Conservation (phyloP, 2,329 filamentous ascomycete genomes). For the Colletotrichum navitas region DNA sequence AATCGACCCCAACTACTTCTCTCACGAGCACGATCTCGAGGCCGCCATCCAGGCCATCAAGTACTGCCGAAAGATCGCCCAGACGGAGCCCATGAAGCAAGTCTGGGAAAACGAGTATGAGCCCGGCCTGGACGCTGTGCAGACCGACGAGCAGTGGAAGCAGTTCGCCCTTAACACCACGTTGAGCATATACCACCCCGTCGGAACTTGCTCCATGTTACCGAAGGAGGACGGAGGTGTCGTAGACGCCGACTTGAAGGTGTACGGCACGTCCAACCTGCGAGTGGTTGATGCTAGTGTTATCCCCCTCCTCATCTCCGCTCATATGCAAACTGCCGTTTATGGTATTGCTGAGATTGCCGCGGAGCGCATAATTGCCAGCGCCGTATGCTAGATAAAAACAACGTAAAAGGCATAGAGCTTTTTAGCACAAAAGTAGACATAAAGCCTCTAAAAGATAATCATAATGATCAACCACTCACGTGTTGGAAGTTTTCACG, state of each 20-base stretch:
- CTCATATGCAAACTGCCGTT: constrained; percentile 63
- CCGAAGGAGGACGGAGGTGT: constrained; percentile 60
- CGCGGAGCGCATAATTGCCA: constrained; percentile 46
- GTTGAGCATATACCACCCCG: constrained; percentile 54
- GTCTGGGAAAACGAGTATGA: constrained; percentile 52
- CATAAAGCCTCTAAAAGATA: not conserved
- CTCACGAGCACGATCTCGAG: constrained; percentile 43
- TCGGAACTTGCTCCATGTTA: constrained; percentile 62
- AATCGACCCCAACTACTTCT: constrained; percentile 51
- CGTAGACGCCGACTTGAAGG: constrained; percentile 57
- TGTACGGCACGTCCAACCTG: constrained; percentile 62
- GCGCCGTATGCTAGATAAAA: constrained; percentile 8
- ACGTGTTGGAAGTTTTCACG: accelerated
- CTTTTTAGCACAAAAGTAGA: not conserved
- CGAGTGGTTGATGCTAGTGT: constrained; percentile 63
- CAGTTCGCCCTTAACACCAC: constrained; percentile 42
- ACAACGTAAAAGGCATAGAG: no score
- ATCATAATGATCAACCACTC: not conserved
- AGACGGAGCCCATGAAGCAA: constrained; percentile 49
- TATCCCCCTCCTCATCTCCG: constrained; percentile 62
- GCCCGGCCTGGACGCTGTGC: constrained; percentile 46
- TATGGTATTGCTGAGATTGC: constrained; percentile 66
- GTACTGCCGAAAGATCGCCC: constrained; percentile 50
- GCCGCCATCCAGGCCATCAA: constrained; percentile 51
- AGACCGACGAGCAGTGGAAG: constrained; percentile 43